Percentiles rank a stretch among this genome's conserved stretches.
These are phyloP conservation scores for Golubevia pallescens DNA, from an alignment of 1,284 basidiomycete species.

Conservation along the genomic window DNA sequence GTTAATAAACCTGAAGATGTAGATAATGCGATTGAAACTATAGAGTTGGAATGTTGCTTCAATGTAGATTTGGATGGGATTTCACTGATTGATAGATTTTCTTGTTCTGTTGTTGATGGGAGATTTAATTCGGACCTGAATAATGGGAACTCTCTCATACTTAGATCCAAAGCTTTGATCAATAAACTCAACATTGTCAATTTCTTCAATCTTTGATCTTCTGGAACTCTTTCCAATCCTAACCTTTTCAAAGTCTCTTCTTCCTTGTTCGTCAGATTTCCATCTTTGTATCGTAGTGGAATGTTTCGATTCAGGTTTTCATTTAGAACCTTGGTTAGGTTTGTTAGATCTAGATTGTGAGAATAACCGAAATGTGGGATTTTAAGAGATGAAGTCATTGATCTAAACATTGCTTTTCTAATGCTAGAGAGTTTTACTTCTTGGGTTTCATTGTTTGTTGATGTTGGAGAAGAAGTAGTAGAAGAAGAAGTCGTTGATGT, in stretches of 20 bases:
- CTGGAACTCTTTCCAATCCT: no score
- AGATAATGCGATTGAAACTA: constrained; percentile 73
- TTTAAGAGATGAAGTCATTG: constrained; percentile 54
- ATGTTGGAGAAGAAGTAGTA: no score
- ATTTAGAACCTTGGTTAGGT: background rate
- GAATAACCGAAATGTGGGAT: constrained; percentile 79
- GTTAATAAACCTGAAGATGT: constrained; percentile 84
- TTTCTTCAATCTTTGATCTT: constrained; percentile 66
- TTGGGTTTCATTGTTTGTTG: no score
- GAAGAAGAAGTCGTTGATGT: no score
- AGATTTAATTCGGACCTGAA: constrained; percentile 67
- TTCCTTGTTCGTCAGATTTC: no score
- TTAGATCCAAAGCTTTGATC: constrained; percentile 80
- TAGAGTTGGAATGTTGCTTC: constrained; percentile 69
- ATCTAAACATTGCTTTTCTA: constrained; percentile 65
- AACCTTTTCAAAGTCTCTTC: no score
- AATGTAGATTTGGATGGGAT: constrained; percentile 68
- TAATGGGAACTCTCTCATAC: constrained; percentile 82
- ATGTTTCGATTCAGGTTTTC: background rate
- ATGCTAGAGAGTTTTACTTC: no score
- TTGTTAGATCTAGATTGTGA: constrained; percentile 11
- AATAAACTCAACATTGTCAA: constrained; percentile 84
- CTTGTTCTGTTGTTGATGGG: no score
- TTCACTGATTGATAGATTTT: constrained; percentile 4
- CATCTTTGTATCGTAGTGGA: no score